Conservation (phyloP, 257 asterid species). For the Forsythia viridissima region DNA sequence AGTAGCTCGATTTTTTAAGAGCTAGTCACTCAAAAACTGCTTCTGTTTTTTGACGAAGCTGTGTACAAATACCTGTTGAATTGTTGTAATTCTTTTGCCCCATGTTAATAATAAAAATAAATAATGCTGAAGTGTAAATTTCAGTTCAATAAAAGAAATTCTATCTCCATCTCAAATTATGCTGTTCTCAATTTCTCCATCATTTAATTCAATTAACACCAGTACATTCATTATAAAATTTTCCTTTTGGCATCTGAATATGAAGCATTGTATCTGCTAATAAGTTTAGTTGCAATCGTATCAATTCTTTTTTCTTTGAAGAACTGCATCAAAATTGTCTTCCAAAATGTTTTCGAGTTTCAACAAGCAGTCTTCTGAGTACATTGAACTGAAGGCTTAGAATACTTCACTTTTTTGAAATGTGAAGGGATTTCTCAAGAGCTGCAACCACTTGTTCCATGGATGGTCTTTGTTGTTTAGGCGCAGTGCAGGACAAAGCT, state of each 20-base stretch:
- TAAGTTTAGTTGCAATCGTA: too few relatives aligned
- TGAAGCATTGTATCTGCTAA: too few relatives aligned
- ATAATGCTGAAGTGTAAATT: constrained; percentile 2
- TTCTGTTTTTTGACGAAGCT: constrained; percentile 61
- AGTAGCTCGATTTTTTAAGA: constrained; percentile 55
- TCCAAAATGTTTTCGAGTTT: background rate
- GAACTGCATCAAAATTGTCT: background rate
- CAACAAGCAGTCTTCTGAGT: background rate
- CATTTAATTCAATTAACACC: background rate
- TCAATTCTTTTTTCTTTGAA: too few relatives aligned
- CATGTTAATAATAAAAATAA: background rate
- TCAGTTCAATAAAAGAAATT: background rate
- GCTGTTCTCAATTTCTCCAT: background rate
- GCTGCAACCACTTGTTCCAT: constrained; percentile 56
- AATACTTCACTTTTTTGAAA: constrained; percentile 38
- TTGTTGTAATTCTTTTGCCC: constrained; percentile 22
- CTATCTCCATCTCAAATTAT: background rate
- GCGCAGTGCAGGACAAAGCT: constrained; percentile 61
- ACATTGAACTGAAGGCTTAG: constrained; percentile 27
- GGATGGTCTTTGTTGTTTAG: constrained; percentile 69
- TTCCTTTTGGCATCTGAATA: background rate
- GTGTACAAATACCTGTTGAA: constrained; percentile 22
- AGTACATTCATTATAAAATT: background rate
- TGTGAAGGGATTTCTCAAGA: constrained; percentile 52
- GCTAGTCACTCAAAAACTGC: constrained; percentile 48